A percentile compares a stretch with the other conserved stretches of the same genome.
phyloP scores from a whole-genome alignment of 192 early-diverging fungal species.

The Mortierella antarctica region DNA sequence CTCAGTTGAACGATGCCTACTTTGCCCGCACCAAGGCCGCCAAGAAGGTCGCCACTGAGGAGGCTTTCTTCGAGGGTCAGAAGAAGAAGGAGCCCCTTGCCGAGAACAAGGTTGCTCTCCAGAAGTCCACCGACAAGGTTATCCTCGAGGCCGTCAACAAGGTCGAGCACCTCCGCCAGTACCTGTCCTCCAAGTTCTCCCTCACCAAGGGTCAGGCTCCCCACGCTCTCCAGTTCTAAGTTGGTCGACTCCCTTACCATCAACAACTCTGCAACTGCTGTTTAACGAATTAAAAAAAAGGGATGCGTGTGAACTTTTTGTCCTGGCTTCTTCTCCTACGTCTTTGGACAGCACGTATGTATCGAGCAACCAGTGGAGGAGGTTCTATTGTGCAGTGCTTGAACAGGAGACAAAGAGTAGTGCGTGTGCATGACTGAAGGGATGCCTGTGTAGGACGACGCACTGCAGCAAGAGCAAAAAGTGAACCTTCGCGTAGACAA shows the following conservation, averaged over 20 bases:
- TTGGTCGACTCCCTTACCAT: conserved; percentile 16
- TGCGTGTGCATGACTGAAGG: too few relatives aligned
- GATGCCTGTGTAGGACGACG: too few relatives aligned
- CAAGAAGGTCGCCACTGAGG: conserved; percentile 85
- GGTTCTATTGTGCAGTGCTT: too few relatives aligned
- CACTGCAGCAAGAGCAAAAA: too few relatives aligned
- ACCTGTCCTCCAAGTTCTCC: conserved; percentile 90
- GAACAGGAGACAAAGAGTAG: too few relatives aligned
- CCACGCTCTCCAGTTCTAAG: conserved; percentile 97
- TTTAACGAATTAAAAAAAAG: conserved; percentile 23
- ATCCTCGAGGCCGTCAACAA: conserved; percentile 85
- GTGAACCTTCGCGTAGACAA: too few relatives aligned
- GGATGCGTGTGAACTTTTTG: conserved; percentile 41
- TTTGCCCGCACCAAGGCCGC: conserved; percentile 85
- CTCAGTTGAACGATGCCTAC: conserved; percentile 93
- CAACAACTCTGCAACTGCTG: conserved; percentile 15
- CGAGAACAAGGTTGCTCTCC: conserved; percentile 84
- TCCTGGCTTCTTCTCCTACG: neutral
- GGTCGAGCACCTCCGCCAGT: conserved; percentile 87
- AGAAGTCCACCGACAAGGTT: conserved; percentile 90
- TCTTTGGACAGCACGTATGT: too few relatives aligned
- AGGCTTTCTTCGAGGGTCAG: conserved; percentile 88
- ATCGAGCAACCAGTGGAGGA: too few relatives aligned
- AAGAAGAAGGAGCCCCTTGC: conserved; percentile 83
- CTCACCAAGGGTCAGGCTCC: conserved; percentile 97